Conservation (phyloP, 148 eudicot genomes). For the Cornus suecica region DNA sequence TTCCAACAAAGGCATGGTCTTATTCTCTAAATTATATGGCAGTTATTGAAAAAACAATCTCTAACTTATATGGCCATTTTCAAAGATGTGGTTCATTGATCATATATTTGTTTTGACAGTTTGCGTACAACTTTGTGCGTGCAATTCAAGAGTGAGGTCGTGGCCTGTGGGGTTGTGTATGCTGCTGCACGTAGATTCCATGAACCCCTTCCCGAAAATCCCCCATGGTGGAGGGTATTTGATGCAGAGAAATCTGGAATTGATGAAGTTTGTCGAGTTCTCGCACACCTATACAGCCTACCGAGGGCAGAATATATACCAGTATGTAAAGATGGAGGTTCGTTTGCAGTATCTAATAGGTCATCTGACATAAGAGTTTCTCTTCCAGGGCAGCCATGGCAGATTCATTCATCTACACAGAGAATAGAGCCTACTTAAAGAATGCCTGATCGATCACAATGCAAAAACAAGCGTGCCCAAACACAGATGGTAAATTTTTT, state of each 20-base stretch:
- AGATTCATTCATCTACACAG: constrained; percentile 68
- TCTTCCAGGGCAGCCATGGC: constrained; percentile 73
- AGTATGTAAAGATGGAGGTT: constrained; percentile 77
- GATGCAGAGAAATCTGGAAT: constrained; percentile 82
- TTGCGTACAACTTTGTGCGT: constrained; percentile 89
- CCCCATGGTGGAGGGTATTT: constrained; percentile 95
- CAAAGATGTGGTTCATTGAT: neutral
- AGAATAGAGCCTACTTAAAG: neutral
- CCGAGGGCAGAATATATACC: constrained; percentile 84
- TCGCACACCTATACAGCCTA: constrained; percentile 77
- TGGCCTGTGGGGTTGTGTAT: constrained; percentile 94
- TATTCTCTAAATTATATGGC: no score
- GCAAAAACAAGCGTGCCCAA: neutral
- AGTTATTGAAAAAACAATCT: no score
- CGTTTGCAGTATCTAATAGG: constrained; percentile 60
- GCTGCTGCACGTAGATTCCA: constrained; percentile 90
- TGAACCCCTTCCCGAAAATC: constrained; percentile 86
- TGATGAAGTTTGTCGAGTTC: constrained; percentile 81
- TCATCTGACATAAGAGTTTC: constrained; percentile 29
- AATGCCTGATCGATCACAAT: neutral
- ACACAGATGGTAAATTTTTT: neutral
- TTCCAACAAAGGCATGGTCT: neutral
- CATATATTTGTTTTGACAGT: constrained; percentile 32
- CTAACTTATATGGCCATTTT: neutral
- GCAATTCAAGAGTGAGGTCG: constrained; percentile 88